phyloP scores from a whole-genome alignment of 306 rosid genomes.

The Betula pendula region DNA sequence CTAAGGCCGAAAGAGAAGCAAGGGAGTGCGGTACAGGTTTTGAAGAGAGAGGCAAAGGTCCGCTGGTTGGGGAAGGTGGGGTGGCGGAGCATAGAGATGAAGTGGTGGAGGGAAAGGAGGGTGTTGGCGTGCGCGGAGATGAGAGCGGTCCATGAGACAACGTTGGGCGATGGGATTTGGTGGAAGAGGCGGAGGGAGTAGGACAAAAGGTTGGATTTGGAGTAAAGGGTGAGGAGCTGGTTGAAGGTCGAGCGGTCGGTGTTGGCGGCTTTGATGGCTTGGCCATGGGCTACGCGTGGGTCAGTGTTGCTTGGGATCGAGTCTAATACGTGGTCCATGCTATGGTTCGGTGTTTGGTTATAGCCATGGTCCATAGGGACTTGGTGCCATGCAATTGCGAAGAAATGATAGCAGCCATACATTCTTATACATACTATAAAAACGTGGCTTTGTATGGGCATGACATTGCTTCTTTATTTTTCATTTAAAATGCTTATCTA shows the following conservation, averaged over 20 bases:
- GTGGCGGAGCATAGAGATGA: conserved; percentile 81
- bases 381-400: too few relatives aligned
- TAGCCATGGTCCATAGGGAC: too few relatives aligned
- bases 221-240: conserved; percentile 62
- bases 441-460: too few relatives aligned
- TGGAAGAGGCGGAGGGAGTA: conserved; percentile 54
- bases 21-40: conserved; percentile 61
- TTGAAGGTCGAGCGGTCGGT: conserved; percentile 43
- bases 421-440: too few relatives aligned
- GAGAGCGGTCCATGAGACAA: conserved; percentile 79
- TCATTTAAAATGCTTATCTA: too few relatives aligned
- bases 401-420: too few relatives aligned
- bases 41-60: conserved; percentile 68
- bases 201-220: conserved; percentile 43
- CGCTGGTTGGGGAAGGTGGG: conserved; percentile 72
- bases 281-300: conserved; percentile 64
- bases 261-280: conserved; percentile 36
- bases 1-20: conserved; percentile 52
- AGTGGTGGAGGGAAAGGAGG: conserved; percentile 52
- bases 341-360: not conserved
- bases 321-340: conserved; percentile 10
- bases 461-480: too few relatives aligned
- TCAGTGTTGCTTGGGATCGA: conserved; percentile 30
- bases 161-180: conserved; percentile 61
- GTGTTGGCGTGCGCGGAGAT: conserved; percentile 63